These are phyloP conservation scores for Coffea canephora DNA, from an alignment of 257 asterid species.

Conservation along the genomic window DNA sequence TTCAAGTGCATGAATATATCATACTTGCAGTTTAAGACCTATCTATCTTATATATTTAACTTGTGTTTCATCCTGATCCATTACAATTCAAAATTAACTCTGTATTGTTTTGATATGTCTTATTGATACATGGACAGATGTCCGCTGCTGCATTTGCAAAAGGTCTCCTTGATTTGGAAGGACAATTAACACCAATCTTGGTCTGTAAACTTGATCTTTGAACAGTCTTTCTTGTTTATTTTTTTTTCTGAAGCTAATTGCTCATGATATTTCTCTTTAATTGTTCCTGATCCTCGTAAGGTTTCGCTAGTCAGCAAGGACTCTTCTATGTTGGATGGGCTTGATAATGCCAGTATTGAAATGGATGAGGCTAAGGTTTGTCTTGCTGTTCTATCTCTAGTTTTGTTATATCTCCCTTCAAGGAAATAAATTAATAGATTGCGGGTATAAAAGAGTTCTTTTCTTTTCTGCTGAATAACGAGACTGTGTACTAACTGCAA, in stretches of 20 bases:
- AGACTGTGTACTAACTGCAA: neutral
- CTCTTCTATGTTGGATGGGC: slow-evolving; percentile 97
- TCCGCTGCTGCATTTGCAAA: slow-evolving; percentile 99
- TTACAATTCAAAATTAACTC: slow-evolving; percentile 13
- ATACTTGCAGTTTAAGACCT: neutral
- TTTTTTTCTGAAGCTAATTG: neutral
- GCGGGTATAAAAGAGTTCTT: too few species aligned
- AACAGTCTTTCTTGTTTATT: slow-evolving; percentile 9
- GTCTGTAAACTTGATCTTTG: slow-evolving; percentile 40
- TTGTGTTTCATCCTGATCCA: slow-evolving; percentile 5
- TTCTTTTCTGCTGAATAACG: neutral
- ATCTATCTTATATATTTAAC: neutral
- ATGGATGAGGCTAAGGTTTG: slow-evolving; percentile 95
- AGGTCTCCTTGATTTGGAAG: slow-evolving; percentile 98
- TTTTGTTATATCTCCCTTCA: neutral
- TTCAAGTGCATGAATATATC: neutral
- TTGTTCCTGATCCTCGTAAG: slow-evolving; percentile 30
- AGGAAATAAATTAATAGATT: neutral
- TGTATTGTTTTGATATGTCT: slow-evolving; percentile 11
- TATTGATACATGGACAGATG: slow-evolving; percentile 51
- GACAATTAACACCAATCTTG: slow-evolving; percentile 94
- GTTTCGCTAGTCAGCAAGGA: slow-evolving; percentile 99
- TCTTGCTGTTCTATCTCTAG: slow-evolving; percentile 15
- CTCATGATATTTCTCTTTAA: slow-evolving; percentile 2
- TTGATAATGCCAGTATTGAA: slow-evolving; percentile 85